These are phyloP conservation scores for Steccherinum ochraceum DNA, from an alignment of 768 basidiomycete genomes.

Conservation along the genomic window DNA sequence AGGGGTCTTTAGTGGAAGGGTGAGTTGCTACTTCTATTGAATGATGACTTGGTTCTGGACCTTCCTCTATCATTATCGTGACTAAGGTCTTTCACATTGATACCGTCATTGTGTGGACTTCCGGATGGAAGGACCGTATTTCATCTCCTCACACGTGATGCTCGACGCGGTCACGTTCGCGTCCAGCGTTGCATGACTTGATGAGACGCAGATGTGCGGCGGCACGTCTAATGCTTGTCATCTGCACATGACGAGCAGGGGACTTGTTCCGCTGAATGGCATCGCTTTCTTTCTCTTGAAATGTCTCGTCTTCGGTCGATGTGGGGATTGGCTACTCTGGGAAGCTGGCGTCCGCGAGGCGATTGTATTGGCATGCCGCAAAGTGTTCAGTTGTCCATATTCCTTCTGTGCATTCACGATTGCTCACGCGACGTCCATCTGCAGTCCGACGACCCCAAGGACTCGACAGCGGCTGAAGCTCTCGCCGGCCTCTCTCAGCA, in stretches of 20 bases:
- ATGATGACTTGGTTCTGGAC: constrained; percentile 1
- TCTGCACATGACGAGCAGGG: not conserved
- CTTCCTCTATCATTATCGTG: constrained; percentile 5
- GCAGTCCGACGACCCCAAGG: constrained; percentile 47
- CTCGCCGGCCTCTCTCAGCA: constrained; percentile 48
- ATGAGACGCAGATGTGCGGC: not conserved
- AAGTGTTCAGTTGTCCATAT: too few relatives aligned
- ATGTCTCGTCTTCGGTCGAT: not conserved
- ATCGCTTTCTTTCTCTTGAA: not conserved
- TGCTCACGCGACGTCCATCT: constrained; percentile 9
- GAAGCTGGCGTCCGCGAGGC: not conserved
- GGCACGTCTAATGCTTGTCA: not conserved
- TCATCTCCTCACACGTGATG: constrained; percentile 16
- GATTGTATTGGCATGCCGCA: too few relatives aligned
- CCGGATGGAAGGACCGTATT: too few relatives aligned
- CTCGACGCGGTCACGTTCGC: constrained; percentile 13
- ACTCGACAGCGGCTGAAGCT: constrained; percentile 52
- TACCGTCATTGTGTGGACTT: too few relatives aligned
- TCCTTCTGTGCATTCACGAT: too few relatives aligned
- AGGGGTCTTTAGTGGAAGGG: constrained; percentile 43
- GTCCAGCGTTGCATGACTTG: not conserved
- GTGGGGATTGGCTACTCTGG: not conserved
- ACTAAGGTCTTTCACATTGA: too few relatives aligned
- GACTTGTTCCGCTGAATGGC: not conserved
- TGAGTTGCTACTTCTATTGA: constrained; percentile 14